phyloP scores from a whole-genome alignment of 306 rosid species.

The Acacia melanoxylon region DNA sequence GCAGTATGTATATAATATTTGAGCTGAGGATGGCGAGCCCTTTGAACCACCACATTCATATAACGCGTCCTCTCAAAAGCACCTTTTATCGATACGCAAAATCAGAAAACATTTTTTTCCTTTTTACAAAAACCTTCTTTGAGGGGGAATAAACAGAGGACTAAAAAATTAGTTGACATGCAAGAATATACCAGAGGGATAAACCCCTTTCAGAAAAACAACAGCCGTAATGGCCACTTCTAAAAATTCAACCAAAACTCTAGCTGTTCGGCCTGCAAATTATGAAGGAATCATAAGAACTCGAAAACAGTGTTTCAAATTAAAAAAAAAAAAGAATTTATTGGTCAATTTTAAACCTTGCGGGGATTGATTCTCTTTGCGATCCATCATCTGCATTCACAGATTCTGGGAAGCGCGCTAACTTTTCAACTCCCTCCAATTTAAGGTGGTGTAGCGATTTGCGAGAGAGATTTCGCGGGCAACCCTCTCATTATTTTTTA shows the following conservation, averaged over 20 bases:
- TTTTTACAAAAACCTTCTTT: background rate
- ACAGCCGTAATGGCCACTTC: slow-evolving; percentile 76
- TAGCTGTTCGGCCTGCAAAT: slow-evolving; percentile 55
- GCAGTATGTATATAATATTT: slow-evolving; percentile 77
- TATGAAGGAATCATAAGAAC: background rate
- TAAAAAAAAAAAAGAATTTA: background rate
- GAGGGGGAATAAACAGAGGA: background rate
- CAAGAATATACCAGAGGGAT: slow-evolving; percentile 71
- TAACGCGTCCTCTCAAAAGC: slow-evolving; percentile 89
- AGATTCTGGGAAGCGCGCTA: background rate
- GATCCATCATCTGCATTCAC: slow-evolving; percentile 47
- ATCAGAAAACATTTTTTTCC: background rate
- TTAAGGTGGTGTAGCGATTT: background rate
- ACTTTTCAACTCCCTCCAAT: background rate
- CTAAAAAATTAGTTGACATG: background rate
- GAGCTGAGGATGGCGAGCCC: slow-evolving; percentile 82
- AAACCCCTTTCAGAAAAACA: slow-evolving; percentile 81
- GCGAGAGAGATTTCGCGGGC: background rate
- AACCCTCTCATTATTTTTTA: too few relatives aligned
- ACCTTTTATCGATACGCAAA: slow-evolving; percentile 47
- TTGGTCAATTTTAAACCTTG: slow-evolving; percentile 47
- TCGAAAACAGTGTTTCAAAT: background rate
- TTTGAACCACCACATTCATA: slow-evolving; percentile 83
- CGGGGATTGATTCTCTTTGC: slow-evolving; percentile 52
- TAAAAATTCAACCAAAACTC: slow-evolving; percentile 76